Conservation (phyloP, 2,329 filamentous ascomycete species). For the Penicillium sclerotiorum region DNA sequence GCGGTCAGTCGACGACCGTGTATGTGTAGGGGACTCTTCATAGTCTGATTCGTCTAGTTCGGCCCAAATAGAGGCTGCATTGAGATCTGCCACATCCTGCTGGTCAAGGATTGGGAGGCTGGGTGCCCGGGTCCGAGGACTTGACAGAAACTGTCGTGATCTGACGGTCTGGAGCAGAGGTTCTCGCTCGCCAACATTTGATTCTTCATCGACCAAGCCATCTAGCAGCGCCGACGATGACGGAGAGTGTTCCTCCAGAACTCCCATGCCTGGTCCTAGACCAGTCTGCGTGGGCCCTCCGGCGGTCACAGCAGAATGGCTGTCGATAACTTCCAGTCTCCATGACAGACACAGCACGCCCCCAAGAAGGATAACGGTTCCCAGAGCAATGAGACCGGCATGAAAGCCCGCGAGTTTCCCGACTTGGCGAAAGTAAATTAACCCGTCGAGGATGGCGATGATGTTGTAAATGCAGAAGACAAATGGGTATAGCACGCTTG, state of each 20-base stretch:
- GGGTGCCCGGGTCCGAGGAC: constrained; percentile 39
- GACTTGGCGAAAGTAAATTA: constrained; percentile 94
- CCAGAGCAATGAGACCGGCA: constrained; percentile 73
- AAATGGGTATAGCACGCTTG: constrained; percentile 91
- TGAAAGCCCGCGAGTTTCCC: constrained; percentile 74
- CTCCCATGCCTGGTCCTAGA: constrained; percentile 78
- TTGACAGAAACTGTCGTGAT: constrained; percentile 27
- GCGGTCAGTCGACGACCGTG: constrained; percentile 18
- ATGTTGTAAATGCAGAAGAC: constrained; percentile 99
- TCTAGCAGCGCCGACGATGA: constrained; percentile 27
- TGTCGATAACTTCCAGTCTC: constrained; percentile 73
- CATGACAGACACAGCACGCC: constrained; percentile 92
- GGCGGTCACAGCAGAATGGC: constrained; percentile 36
- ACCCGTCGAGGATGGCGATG: constrained; percentile 91
- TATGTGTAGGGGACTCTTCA: constrained; percentile 21
- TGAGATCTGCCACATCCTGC: constrained; percentile 59
- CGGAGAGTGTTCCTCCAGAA: constrained; percentile 62
- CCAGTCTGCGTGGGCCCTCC: constrained; percentile 64
- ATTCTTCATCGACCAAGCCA: constrained; percentile 40
- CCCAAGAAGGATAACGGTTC: constrained; percentile 80
- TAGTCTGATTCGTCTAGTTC: constrained; percentile 75
- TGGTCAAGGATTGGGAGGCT: constrained; percentile 39
- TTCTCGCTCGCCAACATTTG: constrained; percentile 43
- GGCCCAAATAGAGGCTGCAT: constrained; percentile 82
- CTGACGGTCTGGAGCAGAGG: constrained; percentile 37